A percentile compares a stretch with the other conserved stretches of the same genome.
phyloP scores from a whole-genome alignment of 1,284 basidiomycete genomes.

The Violaceomyces palustris region DNA sequence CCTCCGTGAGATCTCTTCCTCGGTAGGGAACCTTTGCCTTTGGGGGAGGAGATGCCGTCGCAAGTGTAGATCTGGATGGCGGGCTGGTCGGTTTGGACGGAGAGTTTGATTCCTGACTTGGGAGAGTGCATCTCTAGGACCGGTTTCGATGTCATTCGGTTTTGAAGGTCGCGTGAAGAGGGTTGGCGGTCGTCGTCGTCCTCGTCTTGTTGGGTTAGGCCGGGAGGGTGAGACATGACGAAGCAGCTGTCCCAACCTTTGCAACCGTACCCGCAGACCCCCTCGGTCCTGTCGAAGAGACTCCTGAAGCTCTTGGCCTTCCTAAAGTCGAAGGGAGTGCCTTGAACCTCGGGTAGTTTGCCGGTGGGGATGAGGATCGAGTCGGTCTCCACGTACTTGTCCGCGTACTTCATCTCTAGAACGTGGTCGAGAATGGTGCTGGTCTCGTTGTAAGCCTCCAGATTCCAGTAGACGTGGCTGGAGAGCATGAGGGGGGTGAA shows the following conservation, averaged over 20 bases:
- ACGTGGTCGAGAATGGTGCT: slow-evolving; percentile 32
- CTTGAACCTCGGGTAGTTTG: slow-evolving; percentile 14
- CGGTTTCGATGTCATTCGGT: slow-evolving; percentile 10
- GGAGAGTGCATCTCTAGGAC: slow-evolving; percentile 36
- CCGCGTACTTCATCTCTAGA: slow-evolving; percentile 36
- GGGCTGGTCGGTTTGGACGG: slow-evolving; percentile 28
- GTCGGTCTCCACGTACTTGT: slow-evolving; percentile 35
- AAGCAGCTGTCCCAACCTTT: slow-evolving; percentile 46
- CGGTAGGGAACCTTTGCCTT: slow-evolving; percentile 31
- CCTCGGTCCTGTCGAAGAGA: slow-evolving; percentile 34
- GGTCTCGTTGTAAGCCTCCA: slow-evolving; percentile 34
- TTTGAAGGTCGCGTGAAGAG: too few relatives aligned
- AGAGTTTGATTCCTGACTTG: slow-evolving; percentile 38
- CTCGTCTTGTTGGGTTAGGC: slow-evolving; percentile 3
- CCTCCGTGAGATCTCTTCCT: slow-evolving; percentile 44
- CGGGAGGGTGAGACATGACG: slow-evolving; percentile 36
- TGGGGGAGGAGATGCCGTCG: slow-evolving; percentile 18
- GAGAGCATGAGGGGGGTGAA: slow-evolving; percentile 47
- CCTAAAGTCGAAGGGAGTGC: slow-evolving; percentile 37
- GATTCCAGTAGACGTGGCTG: slow-evolving; percentile 48
- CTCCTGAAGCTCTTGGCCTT: slow-evolving; percentile 20
- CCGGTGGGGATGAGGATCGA: slow-evolving; percentile 42
- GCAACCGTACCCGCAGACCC: slow-evolving; percentile 37
- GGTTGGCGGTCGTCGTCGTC: neutral
- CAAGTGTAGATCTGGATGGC: slow-evolving; percentile 46